These are phyloP conservation scores for Fusarium duplospermum DNA, from an alignment of 2,329 filamentous ascomycete species.

Conservation along the genomic window DNA sequence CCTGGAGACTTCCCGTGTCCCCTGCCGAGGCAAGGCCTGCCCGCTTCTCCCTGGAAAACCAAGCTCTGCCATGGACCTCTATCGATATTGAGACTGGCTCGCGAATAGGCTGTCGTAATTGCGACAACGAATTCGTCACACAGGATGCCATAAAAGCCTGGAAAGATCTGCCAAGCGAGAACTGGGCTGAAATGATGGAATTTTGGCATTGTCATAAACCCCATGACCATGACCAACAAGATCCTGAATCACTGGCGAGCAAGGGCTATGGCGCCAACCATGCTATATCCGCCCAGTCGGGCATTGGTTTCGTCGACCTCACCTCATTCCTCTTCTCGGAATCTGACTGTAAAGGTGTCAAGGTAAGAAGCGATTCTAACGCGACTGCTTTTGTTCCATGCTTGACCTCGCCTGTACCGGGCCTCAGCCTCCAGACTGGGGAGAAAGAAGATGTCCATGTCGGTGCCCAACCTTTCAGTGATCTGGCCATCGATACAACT, in stretches of 20 bases:
- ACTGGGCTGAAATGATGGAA: conserved; percentile 99
- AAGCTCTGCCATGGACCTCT: conserved; percentile 67
- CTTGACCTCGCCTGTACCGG: conserved; percentile 9
- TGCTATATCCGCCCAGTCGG: conserved; percentile 72
- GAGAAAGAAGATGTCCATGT: conserved; percentile 73
- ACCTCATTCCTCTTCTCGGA: conserved; percentile 79
- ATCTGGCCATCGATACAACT: conserved; percentile 76
- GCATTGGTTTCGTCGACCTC: conserved; percentile 83
- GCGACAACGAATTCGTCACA: conserved; percentile 53
- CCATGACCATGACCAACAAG: conserved; percentile 62
- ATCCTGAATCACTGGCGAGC: conserved; percentile 62
- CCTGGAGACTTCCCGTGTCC: conserved; percentile 65
- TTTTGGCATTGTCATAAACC: conserved; percentile 99
- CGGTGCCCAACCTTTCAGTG: conserved; percentile 60
- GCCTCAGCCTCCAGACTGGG: conserved; percentile 41
- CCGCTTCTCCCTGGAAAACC: conserved; percentile 50
- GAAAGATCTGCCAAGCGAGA: conserved; percentile 95
- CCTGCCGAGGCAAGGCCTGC: conserved; percentile 36
- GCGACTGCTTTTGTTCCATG: conserved; percentile 21
- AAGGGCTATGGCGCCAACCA: conserved; percentile 89
- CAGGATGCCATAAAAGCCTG: conserved; percentile 65
- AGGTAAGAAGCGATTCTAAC: conserved; percentile 48
- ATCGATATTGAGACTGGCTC: conserved; percentile 56
- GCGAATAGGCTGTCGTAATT: conserved; percentile 57
- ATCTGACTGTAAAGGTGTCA: conserved; percentile 68